Percentiles rank a stretch among this genome's conserved stretches.
Evolutionary conservation across 495 filamentous ascomycete genomes (phyloP).

Genomic region (Aspergillus sparsus): DNA sequence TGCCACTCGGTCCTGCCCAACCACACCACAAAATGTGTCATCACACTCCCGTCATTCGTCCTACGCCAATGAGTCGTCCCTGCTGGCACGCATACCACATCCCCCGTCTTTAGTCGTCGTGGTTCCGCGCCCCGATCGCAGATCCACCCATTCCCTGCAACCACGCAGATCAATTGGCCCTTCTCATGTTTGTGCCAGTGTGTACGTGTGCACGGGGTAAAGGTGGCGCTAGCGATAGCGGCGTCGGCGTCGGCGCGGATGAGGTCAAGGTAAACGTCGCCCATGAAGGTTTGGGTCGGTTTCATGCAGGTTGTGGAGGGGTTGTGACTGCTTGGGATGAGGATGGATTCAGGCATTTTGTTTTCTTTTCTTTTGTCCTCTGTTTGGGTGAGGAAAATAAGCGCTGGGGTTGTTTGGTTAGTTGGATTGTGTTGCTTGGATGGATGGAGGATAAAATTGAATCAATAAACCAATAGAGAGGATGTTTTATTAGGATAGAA

Average conservation of each 20-base stretch:
- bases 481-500: too few species aligned
- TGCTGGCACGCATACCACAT: constrained; percentile 26
- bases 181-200: constrained; percentile 32
- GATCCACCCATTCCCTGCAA: constrained; percentile 27
- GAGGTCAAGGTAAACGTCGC: constrained; percentile 26
- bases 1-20: constrained; percentile 22
- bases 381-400: too few species aligned
- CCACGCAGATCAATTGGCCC: constrained; percentile 25
- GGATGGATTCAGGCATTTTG: neutral
- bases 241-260: constrained; percentile 15
- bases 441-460: too few species aligned
- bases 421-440: too few species aligned
- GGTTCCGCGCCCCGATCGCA: constrained; percentile 25
- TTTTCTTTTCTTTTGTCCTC: too few species aligned
- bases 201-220: constrained; percentile 28
- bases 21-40: constrained; percentile 29
- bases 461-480: too few species aligned
- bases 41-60: constrained; percentile 24
- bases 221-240: constrained; percentile 25
- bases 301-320: neutral
- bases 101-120: constrained; percentile 21
- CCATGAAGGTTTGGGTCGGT: constrained; percentile 26
- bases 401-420: too few species aligned
- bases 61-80: constrained; percentile 32
- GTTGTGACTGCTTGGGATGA: neutral